Base-by-base conservation (phyloP, 148 eudicot genomes). In the Silene latifolia region DNA sequence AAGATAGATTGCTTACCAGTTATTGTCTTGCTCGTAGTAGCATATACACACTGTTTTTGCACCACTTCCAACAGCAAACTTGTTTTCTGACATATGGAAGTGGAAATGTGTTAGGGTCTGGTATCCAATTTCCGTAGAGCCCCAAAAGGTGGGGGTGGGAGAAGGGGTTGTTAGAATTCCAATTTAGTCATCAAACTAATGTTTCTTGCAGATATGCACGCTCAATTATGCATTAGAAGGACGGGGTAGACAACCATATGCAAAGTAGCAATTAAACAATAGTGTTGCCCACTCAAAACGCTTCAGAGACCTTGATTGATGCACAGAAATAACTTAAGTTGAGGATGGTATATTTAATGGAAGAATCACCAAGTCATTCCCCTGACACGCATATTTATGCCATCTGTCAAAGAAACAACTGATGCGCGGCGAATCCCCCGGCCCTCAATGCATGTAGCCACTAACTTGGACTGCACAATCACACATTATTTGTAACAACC, bases 51-150 rank as follows among this genome's bases (percentile, higher is more conserved):
- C 96, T 77, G 98, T 90, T 84, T 95, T 95, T 69, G 98, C 98
- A 80, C 98, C 98, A 83, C 98, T 95, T 81, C 98, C 98, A 79
- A 95, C 98, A 78, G 98, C 97, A 79, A 95, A 95, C 87, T 95
- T 95, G 84, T 95, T 95, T 78, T 92, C 98, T 95, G 88, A 74
- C 77, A 77, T 67, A 73, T 74, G 63, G 63, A 69, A 79, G 58
- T 57, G 5, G 11, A 63, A 63, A 19, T 42, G n/a, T 17, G n/a
- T 62, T 20, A 35, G 58, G 24, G 32, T 20, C 46, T 20, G 32
- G 14, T 46, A 61, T 5, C 17, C 51, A 66, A 46, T 51, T 27
- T 60, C 25, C 17, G 9, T n/a, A 47, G 23, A 25, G 20, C 51
- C 20, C 51, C 39, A 32, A 18, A 67, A 42, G 10, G 69, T 18